Base-by-base conservation (phyloP, 208 protist species). In the Vickermania ingenoplastis region DNA sequence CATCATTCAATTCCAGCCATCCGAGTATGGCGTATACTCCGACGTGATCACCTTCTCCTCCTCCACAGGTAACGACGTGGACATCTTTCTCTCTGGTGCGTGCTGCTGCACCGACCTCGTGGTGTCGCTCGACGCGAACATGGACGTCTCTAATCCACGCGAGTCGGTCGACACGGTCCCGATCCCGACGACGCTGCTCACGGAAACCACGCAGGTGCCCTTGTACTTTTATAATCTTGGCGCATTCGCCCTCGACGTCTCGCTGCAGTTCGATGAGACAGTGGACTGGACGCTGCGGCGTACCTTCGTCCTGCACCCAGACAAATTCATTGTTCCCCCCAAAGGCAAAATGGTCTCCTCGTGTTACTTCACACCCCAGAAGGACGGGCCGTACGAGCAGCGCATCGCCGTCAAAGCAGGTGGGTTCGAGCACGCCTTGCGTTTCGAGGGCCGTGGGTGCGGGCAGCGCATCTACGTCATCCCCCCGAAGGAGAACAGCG, bases 71-170 rank as follows among this genome's bases (percentile, higher is more conserved):
- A 85, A 85, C 50, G 61, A 75, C 28, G 50, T 81, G 21, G 63
- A 63, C 13, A 60, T 85, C 26, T 53, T 62, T 7, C 64, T 86
- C 25, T 65, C 65, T 26, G 84, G 75, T 4, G 57, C 48, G 45
- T 91, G 84, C 69, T 73, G 59, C 53, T 69, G 66, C 13, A 83
- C 77, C 17, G 75, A 91, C 55, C 66, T 85, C 26, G 31, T 57
- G 0, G 71, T 91, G 41, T 66, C 72, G 1, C 53, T 75, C 21
- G 71, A 58, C 45, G 25, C 17, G 0, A 51, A 60, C 36, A 51
- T 71, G 30, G 62, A 71, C 17, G 52, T 56, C 5, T 13, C 50
- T 3, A 54, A 51, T 1, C 59, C 59, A 22, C 4, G 23, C 25
- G 52, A 77, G 11, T 75, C 73, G 2, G 28, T 79, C 25, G 61